phyloP scores from a whole-genome alignment of 2,329 filamentous ascomycete genomes.

The Malbranchea zuffiana region DNA sequence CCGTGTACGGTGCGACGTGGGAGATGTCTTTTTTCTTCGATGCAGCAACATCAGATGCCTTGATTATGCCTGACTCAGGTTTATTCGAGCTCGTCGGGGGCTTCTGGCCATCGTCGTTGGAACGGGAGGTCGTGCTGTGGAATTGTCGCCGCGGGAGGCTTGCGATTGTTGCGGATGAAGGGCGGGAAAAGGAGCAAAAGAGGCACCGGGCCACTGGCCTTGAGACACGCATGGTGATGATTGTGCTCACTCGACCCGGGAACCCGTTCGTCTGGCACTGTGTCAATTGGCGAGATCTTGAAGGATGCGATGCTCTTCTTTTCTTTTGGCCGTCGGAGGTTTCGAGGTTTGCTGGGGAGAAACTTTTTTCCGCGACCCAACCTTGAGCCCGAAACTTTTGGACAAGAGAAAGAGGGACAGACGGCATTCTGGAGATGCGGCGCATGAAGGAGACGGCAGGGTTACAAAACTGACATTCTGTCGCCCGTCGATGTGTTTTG shows the following conservation, averaged over 20 bases:
- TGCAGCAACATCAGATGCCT: conserved; percentile 21
- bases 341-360: conserved; percentile 6
- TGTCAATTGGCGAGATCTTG: conserved; percentile 1
- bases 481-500: too few species aligned
- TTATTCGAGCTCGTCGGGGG: conserved; percentile 23
- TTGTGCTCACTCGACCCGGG: background rate
- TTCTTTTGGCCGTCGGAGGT: too few species aligned
- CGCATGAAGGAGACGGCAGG: too few species aligned
- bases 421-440: too few species aligned
- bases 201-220: conserved; percentile 41
- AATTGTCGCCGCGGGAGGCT: conserved; percentile 39
- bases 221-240: conserved; percentile 38
- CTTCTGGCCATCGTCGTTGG: conserved; percentile 17
- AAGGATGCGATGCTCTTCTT: conserved; percentile 1
- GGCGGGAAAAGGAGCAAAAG: conserved; percentile 37
- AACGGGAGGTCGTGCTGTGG: conserved; percentile 34
- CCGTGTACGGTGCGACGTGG: conserved; percentile 50
- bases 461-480: too few species aligned
- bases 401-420: too few species aligned
- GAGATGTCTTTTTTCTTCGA: conserved; percentile 18
- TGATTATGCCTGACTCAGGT: conserved; percentile 32
- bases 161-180: conserved; percentile 22
- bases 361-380: conserved; percentile 7
- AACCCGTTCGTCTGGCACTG: background rate
- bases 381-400: too few species aligned